Percentiles rank a stretch among this genome's conserved stretches.
Evolutionary conservation across 176 grass and related monocot genomes (phyloP).

Genomic region (bread wheat (Triticum aestivum)): DNA sequence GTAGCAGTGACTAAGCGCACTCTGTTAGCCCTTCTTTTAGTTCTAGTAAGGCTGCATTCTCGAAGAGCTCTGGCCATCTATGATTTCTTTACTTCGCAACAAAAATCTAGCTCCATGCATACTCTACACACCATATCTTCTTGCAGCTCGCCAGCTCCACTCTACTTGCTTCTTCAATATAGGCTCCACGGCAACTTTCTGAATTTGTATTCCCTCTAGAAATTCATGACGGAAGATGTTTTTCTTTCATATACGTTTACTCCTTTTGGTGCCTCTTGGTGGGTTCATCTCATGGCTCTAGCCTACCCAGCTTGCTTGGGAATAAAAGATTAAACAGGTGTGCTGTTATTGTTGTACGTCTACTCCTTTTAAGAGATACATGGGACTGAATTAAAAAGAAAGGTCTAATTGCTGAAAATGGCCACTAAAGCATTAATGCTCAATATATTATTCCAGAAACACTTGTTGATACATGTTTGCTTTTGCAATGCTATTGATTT

Average conservation of each 20-base stretch:
- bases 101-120: background rate
- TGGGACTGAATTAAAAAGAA: background rate
- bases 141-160: background rate
- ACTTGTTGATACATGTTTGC: background rate
- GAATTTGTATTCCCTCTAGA: background rate
- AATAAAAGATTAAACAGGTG: background rate
- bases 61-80: background rate
- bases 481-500: constrained; percentile 1
- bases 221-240: background rate
- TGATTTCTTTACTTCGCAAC: background rate
- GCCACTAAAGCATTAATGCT: background rate
- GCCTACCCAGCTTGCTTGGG: background rate
- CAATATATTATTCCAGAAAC: background rate
- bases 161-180: background rate
- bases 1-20: background rate
- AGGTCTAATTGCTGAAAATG: background rate
- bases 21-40: background rate
- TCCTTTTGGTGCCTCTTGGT: background rate
- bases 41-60: background rate
- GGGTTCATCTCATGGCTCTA: background rate
- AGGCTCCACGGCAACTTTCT: background rate
- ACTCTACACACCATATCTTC: background rate
- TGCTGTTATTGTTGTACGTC: background rate
- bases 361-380: background rate
- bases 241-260: background rate